Base-by-base conservation (phyloP, 805 yeast species). In the Hanseniaspora singularis region DNA sequence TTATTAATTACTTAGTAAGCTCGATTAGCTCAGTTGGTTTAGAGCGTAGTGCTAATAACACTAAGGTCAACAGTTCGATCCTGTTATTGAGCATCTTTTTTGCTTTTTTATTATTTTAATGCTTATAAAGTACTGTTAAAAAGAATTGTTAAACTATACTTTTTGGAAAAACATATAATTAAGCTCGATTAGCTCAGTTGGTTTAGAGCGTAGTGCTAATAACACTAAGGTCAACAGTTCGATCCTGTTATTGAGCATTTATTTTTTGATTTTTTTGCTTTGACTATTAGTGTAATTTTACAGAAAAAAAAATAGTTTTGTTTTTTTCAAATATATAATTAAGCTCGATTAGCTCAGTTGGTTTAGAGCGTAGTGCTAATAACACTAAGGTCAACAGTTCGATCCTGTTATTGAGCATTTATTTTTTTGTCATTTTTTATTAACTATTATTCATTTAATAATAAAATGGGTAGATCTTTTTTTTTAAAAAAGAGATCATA, bases 1-100 rank as follows among this genome's bases (percentile, higher is more conserved):
- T n/a, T n/a, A n/a, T n/a, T n/a, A n/a, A n/a, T n/a, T n/a, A n/a
- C n/a, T n/a, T n/a, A n/a, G n/a, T n/a, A n/a, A 32, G 45, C 45
- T 40, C 45, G 45, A 40, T 40, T 40, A 40, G 45, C 45, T 40
- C 45, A 40, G 45, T 40, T 40, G 45, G 45, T 40, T 40, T 40
- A 40, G 45, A 40, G 45, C 45, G 45, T 40, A 32, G 38, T 40
- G 45, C 38, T 40, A 40, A 32, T 40, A 33, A 40, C 37, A 33
- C 45, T 40, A 32, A 40, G 45, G 37, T 40, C 38, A 33, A 32
- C 38, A 32, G 38, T 32, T 32, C 45, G 45, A 40, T 40, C 45
- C 45, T 40, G 45, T 40, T 40, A 40, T 40, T 40, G 45, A 40
- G 45, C 45, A 40, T 32, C 24, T 23, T 2, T 32, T 31, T 30